Base-by-base conservation (phyloP, 495 filamentous ascomycete species). In the Ascodesmis nigricans region DNA sequence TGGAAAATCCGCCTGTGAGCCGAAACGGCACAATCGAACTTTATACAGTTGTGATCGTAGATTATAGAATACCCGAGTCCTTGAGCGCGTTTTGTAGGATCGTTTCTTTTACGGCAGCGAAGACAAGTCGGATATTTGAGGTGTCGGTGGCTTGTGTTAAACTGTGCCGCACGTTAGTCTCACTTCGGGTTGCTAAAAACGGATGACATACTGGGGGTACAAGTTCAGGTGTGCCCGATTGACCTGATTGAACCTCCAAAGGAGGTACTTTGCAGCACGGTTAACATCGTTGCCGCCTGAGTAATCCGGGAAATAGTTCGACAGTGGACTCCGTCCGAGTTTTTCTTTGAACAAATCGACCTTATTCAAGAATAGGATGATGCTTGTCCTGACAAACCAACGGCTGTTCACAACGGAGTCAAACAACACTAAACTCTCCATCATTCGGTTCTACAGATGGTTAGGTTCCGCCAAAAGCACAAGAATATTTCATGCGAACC, bases 161-260 rank as follows among this genome's bases (percentile, higher is more conserved):
- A 59, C 87, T 93, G 47, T 29, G 30, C 36, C 28, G 37, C 22
- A 35, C 13, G 47, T 64, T 41, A 64, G 59, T 27, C 32, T 55
- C 32, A 21, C 33, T 32, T 40, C 33, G 22, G 22, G 15, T 17
- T 22, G 23, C 5, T 2, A 3, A 29, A 25, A 29, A 17, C n/a
- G 36, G 34, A 38, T 20, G 11, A 29, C 82, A 58, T 71, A 93
- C 87, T 97, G 87, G 50, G 87, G 87, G 56, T 93, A 97, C 34
- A 95, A 64, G 49, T 92, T 93, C 10, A 97, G 66, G 56, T 93
- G 81, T 14, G 83, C 87, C 36, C 87, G 66, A 51, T 97, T 97
- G 44, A 95, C 87, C 54, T 97, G 87, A 52, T 93, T 93, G 53
- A 97, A 97, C 49, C 90, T 67, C 87, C 90, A 95, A 10, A 97